Base-by-base conservation (phyloP, 2,329 filamentous ascomycete genomes). In the Emergomyces orientalis region DNA sequence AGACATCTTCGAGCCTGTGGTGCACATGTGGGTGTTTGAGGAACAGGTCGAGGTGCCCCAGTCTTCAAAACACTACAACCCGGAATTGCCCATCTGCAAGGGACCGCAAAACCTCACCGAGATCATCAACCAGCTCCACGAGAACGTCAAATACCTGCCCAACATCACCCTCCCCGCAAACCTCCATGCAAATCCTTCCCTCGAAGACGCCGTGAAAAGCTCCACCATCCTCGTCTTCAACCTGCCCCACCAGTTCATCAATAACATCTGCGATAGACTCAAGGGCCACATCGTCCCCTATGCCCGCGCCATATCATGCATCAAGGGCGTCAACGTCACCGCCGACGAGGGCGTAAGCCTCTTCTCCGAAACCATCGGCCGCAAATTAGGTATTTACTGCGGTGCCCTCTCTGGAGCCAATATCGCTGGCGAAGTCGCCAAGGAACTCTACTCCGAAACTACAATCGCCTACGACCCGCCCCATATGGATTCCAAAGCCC, bases 21-120 rank as follows among this genome's bases (percentile, higher is more conserved):
- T 99, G 60, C 90, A 96, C 78, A 97, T 99, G 94, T 99, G 94
- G 94, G 95, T 99, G 72, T 97, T 86, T 74, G 94, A 99, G 78
- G 94, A 99, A 77, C 85, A 96, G 30, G 87, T 96, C 67, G 84
- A 84, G 62, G 81, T 96, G 51, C 78, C 89, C 14, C 82, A 87
- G 70, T 82, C 83, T 66, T 93, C 89, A 58, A 86, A 85, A 68
- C 83, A 91, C 78, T 91, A 91, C 81, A 82, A 89, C 70, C 72
- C 83, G 25, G 77, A 82, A 63, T 81, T 79, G 30, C 76, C 81
- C 56, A 71, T 83, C 45, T 83, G 84, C 71, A 82, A 85, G 66
- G 81, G 85, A 66, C 85, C 88, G 2, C 89, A 94, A 75, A 96
- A 96, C 79, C 87, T 99, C 75, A 96, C 94, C 8, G 77, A 85